These are phyloP conservation scores for Entonaema liquescens DNA, from an alignment of 495 filamentous ascomycete species.

Conservation along the genomic window DNA sequence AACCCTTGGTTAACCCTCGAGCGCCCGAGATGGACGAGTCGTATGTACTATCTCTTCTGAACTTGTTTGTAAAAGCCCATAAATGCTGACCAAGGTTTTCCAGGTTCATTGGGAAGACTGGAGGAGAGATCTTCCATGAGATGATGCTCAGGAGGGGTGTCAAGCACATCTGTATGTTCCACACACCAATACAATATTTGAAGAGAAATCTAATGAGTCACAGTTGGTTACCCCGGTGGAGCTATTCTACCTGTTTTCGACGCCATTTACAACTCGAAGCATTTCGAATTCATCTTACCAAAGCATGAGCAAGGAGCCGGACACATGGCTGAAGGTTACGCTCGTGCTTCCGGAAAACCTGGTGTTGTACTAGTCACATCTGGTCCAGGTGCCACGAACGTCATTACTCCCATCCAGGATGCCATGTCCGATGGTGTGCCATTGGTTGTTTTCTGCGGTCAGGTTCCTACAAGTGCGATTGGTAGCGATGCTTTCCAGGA, in stretches of 20 bases:
- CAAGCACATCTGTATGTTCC: conserved; percentile 84
- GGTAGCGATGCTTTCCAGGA: conserved; percentile 85
- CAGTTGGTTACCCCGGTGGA: conserved; percentile 78
- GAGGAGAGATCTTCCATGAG: conserved; percentile 98
- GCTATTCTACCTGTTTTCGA: conserved; percentile 87
- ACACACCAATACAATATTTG: conserved; percentile 11
- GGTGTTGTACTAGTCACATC: conserved; percentile 83
- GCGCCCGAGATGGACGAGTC: conserved; percentile 78
- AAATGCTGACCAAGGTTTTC: conserved; percentile 43
- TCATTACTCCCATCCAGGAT: conserved; percentile 81
- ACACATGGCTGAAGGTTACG: conserved; percentile 84
- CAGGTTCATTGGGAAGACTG: conserved; percentile 92
- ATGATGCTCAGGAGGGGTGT: conserved; percentile 96
- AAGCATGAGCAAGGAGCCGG: conserved; percentile 83
- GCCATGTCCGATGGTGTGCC: conserved; percentile 81
- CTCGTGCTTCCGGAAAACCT: conserved; percentile 75
- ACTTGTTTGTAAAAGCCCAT: conserved; percentile 22
- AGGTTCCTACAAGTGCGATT: conserved; percentile 76
- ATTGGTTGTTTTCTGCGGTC: conserved; percentile 81
- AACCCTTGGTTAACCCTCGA: conserved; percentile 70
- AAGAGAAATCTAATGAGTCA: conserved; percentile 45
- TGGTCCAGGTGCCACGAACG: conserved; percentile 80
- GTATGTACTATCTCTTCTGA: conserved; percentile 54
- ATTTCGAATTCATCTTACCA: conserved; percentile 82
- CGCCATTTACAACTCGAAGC: conserved; percentile 81